phyloP scores from a whole-genome alignment of 164 flowering plant genomes.

The Liquidambar formosana region DNA sequence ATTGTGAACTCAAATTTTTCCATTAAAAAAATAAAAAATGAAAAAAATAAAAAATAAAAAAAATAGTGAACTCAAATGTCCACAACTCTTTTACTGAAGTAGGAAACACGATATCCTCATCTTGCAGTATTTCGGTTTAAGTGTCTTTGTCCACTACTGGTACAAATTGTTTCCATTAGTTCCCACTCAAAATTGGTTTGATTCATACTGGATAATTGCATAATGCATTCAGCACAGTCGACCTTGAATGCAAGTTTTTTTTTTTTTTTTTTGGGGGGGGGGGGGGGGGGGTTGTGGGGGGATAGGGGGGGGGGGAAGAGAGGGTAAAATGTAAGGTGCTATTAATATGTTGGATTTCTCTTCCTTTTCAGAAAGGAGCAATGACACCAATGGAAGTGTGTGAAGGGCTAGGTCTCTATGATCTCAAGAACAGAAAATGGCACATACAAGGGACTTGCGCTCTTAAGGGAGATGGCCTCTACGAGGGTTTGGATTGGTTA shows the following conservation, averaged over 20 bases:
- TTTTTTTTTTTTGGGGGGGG: too few species aligned
- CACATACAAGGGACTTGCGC: conserved; percentile 98
- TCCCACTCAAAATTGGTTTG: not conserved
- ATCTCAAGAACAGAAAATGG: conserved; percentile 91
- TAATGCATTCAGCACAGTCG: not conserved
- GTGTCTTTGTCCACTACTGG: too few species aligned
- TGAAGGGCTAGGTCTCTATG: conserved; percentile 88
- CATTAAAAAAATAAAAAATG: too few species aligned
- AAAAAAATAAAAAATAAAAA: too few species aligned
- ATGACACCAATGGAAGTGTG: conserved; percentile 97
- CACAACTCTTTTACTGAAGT: too few species aligned
- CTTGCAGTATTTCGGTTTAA: too few species aligned
- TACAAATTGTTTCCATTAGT: not conserved
- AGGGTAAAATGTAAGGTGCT: too few species aligned
- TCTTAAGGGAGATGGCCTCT: conserved; percentile 87
- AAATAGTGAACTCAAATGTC: too few species aligned
- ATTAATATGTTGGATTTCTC: not conserved
- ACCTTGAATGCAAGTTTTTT: not conserved
- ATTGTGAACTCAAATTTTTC: too few species aligned
- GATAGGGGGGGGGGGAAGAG: too few species aligned
- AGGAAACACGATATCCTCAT: too few species aligned
- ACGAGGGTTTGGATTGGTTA: conserved; percentile 97
- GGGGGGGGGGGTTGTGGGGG: too few species aligned
- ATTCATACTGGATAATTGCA: not conserved
- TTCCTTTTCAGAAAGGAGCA: conserved; percentile 70